Percentiles rank a stretch among this genome's conserved stretches.
Evolutionary conservation across 1,284 basidiomycete species (phyloP).

Genomic region (Sporisorium scitamineum): DNA sequence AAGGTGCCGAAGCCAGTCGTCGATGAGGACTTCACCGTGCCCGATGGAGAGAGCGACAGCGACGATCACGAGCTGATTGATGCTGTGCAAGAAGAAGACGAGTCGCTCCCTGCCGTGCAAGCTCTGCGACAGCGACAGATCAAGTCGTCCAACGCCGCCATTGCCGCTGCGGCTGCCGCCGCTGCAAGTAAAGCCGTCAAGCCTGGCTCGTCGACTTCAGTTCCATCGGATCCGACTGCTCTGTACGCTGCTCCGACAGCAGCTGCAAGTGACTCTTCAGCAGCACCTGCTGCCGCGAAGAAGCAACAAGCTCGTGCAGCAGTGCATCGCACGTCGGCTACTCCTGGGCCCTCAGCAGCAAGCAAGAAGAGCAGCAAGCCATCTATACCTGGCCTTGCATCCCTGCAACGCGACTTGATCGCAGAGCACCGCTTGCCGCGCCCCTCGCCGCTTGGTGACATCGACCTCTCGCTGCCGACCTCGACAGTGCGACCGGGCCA

Average conservation of each 20-base stretch:
- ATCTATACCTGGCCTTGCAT: constrained; percentile 5
- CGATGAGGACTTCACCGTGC: constrained; percentile 31
- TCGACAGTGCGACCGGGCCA: constrained; percentile 25
- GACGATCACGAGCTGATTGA: constrained; percentile 32
- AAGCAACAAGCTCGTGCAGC: background rate
- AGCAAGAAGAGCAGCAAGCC: constrained; percentile 14
- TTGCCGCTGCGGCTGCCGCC: constrained; percentile 13
- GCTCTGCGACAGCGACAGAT: constrained; percentile 25
- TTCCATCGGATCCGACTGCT: constrained; percentile 3
- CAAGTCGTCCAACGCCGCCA: constrained; percentile 21
- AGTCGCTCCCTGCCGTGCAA: constrained; percentile 36
- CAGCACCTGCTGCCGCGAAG: background rate
- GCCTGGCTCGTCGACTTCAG: background rate
- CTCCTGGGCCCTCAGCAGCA: constrained; percentile 7
- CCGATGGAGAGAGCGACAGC: constrained; percentile 30
- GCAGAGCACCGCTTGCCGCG: constrained; percentile 31
- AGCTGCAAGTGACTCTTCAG: background rate
- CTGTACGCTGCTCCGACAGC: constrained; percentile 9
- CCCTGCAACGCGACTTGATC: constrained; percentile 34
- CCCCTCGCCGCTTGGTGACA: constrained; percentile 13
- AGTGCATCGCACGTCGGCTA: background rate
- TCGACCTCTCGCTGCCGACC: constrained; percentile 26
- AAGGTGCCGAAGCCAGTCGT: constrained; percentile 26
- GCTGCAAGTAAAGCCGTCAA: constrained; percentile 7
- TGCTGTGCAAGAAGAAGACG: constrained; percentile 35